Evolutionary conservation across 768 basidiomycete genomes (phyloP), one percentile per base, ranked within the genome.

Genomic region (Auricularia cornea): DNA sequence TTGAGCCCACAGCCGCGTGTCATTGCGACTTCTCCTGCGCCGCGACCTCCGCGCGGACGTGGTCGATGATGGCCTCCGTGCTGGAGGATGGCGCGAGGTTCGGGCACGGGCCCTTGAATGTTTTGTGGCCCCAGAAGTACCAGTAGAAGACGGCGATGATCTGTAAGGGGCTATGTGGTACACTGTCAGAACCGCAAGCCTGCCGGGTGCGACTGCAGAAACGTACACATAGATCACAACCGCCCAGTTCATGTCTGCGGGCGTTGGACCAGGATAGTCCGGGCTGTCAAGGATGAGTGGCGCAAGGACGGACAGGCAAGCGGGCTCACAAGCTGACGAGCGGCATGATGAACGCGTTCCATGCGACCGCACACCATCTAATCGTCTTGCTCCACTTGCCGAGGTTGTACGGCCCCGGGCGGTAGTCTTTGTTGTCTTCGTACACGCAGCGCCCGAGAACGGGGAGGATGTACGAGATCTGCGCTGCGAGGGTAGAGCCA

Each of bases 301-400:
- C n/a, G n/a, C n/a, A n/a, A n/a, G n/a, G n/a, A n/a, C n/a, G n/a
- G n/a, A n/a, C n/a, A n/a, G n/a, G n/a, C 10, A 8, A 10, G 11
- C 26, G 26, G 28, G 11, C 54, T 5, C 26, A 57, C 54, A 57
- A 57, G 54, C 54, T 57, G 54, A 57, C 54, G 11, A 57, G 30
- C 6, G 54, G 54, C 54, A 57, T 57, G 54, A 57, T 57, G 54
- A 57, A 57, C 26, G 30, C 26, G 54, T 57, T 57, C 54, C 54
- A 57, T 11, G 54, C 54, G 10, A 57, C 54, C 26, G 54, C 54
- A 26, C 26, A 26, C 54, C 26, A 31, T 14, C 54, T 16, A 32
- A 57, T 57, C 14, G 54, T 28, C 30, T 30, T 57, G 54, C 54
- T 57, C 54, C 54, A 57, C 30, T 30, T 26, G 16, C 54, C 54